Base-by-base conservation (phyloP, 2,329 filamentous ascomycete genomes). In the Xylariaceae sp. region DNA sequence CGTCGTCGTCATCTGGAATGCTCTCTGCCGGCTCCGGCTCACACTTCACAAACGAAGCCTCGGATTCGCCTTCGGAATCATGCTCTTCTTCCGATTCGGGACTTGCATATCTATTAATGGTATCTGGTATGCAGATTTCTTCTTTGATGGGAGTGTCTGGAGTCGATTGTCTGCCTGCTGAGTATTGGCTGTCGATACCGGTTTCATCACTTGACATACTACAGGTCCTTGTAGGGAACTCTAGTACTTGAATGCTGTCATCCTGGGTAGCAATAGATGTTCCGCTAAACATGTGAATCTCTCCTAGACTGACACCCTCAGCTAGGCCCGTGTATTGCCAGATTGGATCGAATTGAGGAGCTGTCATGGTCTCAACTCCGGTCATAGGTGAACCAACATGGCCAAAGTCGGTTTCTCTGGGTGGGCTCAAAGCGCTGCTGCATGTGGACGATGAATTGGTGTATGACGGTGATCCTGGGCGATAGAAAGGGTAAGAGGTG, bases 321-420 rank as follows among this genome's bases (percentile, higher is more conserved):
- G 54, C 55, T 48, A 67, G 54, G 36, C 60, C 58, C 7, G 55
- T 58, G 38, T 63, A 61, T 40, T 63, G 55, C 22, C 59, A 56
- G 17, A 60, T 44, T 16, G 66, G 60, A 19, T 66, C 64, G 34
- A 53, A 65, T 1, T 64, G 63, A n/a, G 65, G 59, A 37, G 64
- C 54, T 16, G 60, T 37, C 20, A 54, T 43, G 22, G 60, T 55
- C 35, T 70, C 69, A 11, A 63, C 58, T 2, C 69, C 68, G 2
- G 71, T 71, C 22, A 60, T 57, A 8, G 68, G 69, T n/a, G 61
- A 59, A 39, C 58, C 50, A 43, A 62, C 58, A 41, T 62, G 60
- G 40, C 60, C 64, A 20, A 62, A 59, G 40, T 74, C 70, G 44
- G 63, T 65, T n/a, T 72, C 68, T 4, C 65, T 56, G 3, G 60